Base-by-base conservation (phyloP, 2,329 filamentous ascomycete genomes). In the Aspergillus puulaauensis region DNA sequence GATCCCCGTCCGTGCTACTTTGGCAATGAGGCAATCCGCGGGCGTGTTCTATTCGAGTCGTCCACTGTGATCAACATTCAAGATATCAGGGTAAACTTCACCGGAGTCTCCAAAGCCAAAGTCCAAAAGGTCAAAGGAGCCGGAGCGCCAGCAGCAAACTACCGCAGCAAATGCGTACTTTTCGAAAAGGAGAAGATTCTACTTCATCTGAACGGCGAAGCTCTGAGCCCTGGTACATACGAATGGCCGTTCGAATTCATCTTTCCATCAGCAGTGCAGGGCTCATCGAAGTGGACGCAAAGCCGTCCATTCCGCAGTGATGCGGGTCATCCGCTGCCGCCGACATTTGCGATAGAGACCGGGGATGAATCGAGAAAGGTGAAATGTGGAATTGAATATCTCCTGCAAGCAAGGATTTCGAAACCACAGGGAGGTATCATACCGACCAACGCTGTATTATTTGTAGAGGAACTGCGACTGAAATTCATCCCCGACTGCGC, bases 41-140 rank as follows among this genome's bases (percentile, higher is more conserved):
- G 49, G 2, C 5, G 9, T 1, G 23, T 43, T 14, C 12, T 17
- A 3, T 51, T 51, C 23, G n/a, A 43, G 14, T 41, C 37, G 6
- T 31, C 49, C 6, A 51, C 14, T 3, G 6, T 15, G 2, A 33
- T 23, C 1, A 3, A 23, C 0, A 12, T 43, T 9, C 15, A 17
- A 47, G 48, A 49, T 7, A 49, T 64, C 23, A 35, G 54, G 14
- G 54, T 63, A 31, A 56, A 39, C 3, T 63, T 64, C 27, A 54
- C 49, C 3, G 61, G 61, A 4, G 45, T 57, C 41, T 53, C 54
- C 17, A 64, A 64, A 31, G 55, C 58, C n/a, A 61, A 54, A 14
- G 23, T 64, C 4, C 56, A 58, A 37, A 63, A 64, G 23, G 53
- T 61, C n/a, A 64, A 63, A 21, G 56, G 58, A 12, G 23, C 58